phyloP scores from a whole-genome alignment of 306 rosid genomes.

The Chamaecrista fasciculata region DNA sequence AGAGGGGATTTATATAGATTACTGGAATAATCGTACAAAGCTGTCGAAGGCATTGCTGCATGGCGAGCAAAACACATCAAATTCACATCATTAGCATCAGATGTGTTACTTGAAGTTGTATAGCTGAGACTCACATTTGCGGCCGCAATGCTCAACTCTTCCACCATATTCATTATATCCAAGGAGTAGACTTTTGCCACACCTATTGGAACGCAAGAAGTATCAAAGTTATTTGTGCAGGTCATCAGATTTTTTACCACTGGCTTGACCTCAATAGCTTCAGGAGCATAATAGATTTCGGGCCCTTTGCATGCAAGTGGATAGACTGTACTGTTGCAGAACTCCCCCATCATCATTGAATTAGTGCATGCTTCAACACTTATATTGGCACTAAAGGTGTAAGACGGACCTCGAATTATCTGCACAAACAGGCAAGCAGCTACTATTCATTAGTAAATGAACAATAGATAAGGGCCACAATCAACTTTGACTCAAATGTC shows the following conservation, averaged over 20 bases:
- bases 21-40: constrained; percentile 65
- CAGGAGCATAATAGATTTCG: constrained; percentile 36
- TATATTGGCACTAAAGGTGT: constrained; percentile 72
- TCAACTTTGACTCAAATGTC: constrained; percentile 20
- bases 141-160: constrained; percentile 63
- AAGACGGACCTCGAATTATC: constrained; percentile 71
- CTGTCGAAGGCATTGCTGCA: constrained; percentile 76
- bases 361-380: constrained; percentile 81
- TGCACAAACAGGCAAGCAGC: constrained; percentile 38
- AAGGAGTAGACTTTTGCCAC: constrained; percentile 52
- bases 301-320: constrained; percentile 67
- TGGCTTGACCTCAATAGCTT: constrained; percentile 34
- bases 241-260: constrained; percentile 38
- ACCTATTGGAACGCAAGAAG: constrained; percentile 59
- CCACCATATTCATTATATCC: constrained; percentile 60
- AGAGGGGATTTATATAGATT: constrained; percentile 55
- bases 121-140: constrained; percentile 50
- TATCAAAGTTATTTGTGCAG: constrained; percentile 57
- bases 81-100: constrained; percentile 39
- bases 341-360: constrained; percentile 63
- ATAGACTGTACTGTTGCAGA: constrained; percentile 76
- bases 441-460: constrained; percentile 1
- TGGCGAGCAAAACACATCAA: constrained; percentile 75
- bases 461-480: background rate
- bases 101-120: constrained; percentile 38